Conservation (phyloP, 441 rosid species). For the Croton setiger region DNA sequence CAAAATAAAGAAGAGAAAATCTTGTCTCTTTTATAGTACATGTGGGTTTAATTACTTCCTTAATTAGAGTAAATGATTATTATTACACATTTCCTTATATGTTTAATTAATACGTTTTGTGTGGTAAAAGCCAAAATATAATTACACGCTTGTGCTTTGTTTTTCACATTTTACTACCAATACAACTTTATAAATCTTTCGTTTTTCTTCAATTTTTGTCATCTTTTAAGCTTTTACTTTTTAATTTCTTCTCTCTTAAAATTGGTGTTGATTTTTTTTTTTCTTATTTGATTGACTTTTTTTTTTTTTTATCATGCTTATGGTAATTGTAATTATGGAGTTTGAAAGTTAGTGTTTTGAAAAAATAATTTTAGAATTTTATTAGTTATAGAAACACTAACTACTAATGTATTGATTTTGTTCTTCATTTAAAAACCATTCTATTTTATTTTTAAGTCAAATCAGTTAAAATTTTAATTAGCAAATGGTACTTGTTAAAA, state of each 20-base stretch:
- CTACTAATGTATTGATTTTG: too few relatives aligned
- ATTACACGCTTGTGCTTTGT: conserved; percentile 9
- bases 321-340: too few relatives aligned
- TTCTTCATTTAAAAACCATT: too few relatives aligned
- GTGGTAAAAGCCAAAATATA: conserved; percentile 9
- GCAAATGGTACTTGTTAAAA: too few relatives aligned
- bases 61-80: conserved; percentile 12
- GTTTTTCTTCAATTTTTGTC: conserved; percentile 2
- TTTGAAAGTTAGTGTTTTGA: background rate
- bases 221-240: conserved; percentile 9
- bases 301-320: background rate
- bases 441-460: too few relatives aligned
- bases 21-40: background rate
- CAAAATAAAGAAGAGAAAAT: conserved; percentile 1
- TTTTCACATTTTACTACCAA: background rate
- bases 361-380: too few relatives aligned
- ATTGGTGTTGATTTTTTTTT: background rate
- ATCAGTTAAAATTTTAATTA: too few relatives aligned
- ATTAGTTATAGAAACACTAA: too few relatives aligned
- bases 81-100: conserved; percentile 13
- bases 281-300: background rate
- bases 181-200: background rate
- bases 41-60: background rate
- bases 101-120: background rate
- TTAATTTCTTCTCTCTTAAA: background rate